Evolutionary conservation across 1,284 basidiomycete genomes (phyloP).

Genomic region (Hemileia vastatrix): DNA sequence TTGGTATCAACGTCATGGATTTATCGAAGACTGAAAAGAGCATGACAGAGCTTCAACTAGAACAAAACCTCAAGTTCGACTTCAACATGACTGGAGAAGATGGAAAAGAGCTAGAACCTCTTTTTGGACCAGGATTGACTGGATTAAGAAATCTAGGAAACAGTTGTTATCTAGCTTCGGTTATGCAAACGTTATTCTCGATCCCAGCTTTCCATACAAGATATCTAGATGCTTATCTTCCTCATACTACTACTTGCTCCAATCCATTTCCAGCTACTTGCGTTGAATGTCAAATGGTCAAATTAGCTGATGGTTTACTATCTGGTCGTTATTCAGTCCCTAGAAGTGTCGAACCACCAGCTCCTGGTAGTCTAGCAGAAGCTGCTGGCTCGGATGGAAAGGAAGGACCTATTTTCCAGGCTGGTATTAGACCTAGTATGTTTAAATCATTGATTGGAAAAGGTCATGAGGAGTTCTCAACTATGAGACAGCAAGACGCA

Average conservation of each 20-base stretch:
- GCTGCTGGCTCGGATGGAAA: conserved; percentile 13
- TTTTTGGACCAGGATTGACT: conserved; percentile 80
- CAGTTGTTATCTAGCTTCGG: conserved; percentile 95
- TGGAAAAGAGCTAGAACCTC: conserved; percentile 73
- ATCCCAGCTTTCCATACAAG: conserved; percentile 65
- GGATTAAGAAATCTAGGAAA: conserved; percentile 90
- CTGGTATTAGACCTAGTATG: conserved; percentile 68
- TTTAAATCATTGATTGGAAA: conserved; percentile 87
- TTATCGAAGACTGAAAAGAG: conserved; percentile 92
- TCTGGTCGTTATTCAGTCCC: conserved; percentile 72
- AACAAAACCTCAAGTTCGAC: conserved; percentile 90
- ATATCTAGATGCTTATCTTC: conserved; percentile 55
- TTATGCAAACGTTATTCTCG: conserved; percentile 77
- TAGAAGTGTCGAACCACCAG: background rate
- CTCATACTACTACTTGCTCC: conserved; percentile 60
- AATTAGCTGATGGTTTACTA: conserved; percentile 81
- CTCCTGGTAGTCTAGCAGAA: conserved; percentile 36
- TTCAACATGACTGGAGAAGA: conserved; percentile 87
- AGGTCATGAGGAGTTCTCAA: conserved; percentile 87
- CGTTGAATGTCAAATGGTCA: conserved; percentile 87
- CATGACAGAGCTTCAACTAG: conserved; percentile 97
- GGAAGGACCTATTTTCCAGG: conserved; percentile 56
- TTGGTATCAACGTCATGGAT: conserved; percentile 75
- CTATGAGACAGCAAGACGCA: conserved; percentile 94
- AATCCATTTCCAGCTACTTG: conserved; percentile 68